phyloP scores from a whole-genome alignment of 805 yeast genomes.

The Kuraishia ogatae region DNA sequence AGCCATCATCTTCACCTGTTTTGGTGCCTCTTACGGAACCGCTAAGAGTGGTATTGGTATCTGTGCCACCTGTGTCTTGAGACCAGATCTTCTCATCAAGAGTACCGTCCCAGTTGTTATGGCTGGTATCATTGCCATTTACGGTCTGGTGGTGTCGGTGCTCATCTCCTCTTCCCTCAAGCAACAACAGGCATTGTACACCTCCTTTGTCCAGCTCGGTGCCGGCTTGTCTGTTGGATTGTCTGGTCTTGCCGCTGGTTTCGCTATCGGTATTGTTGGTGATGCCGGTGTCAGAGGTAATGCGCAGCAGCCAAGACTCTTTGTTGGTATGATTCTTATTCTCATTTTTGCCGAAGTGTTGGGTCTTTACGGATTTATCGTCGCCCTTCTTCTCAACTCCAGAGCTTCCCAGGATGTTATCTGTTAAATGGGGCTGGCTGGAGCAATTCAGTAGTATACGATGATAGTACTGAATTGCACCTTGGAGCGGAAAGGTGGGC shows the following conservation, averaged over 20 bases:
- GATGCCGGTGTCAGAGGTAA: slow-evolving; percentile 95
- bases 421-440: slow-evolving; percentile 37
- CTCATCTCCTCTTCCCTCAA: slow-evolving; percentile 83
- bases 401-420: slow-evolving; percentile 90
- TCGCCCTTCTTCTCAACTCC: slow-evolving; percentile 94
- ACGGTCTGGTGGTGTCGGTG: slow-evolving; percentile 94
- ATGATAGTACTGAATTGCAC: not conserved
- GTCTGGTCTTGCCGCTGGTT: slow-evolving; percentile 97
- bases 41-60: slow-evolving; percentile 99
- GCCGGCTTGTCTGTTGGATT: slow-evolving; percentile 97
- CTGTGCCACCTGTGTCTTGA: slow-evolving; percentile 94
- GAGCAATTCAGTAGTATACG: too few relatives aligned
- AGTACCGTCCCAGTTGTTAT: slow-evolving; percentile 95
- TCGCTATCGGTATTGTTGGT: slow-evolving; percentile 95
- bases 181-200: slow-evolving; percentile 88
- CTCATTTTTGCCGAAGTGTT: slow-evolving; percentile 98
- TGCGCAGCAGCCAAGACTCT: slow-evolving; percentile 90
- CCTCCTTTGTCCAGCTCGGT: slow-evolving; percentile 97
- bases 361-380: slow-evolving; percentile 97
- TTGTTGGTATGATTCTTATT: slow-evolving; percentile 97
- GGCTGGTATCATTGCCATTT: slow-evolving; percentile 99
- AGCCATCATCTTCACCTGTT: slow-evolving; percentile 96
- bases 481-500: not conserved
- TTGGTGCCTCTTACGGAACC: slow-evolving; percentile 99
- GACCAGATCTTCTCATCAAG: slow-evolving; percentile 93